Evolutionary conservation across 371 early-diverging fungal species (phyloP), one percentile per base, ranked within the genome.

Genomic region (Rhizopus microsporus): DNA sequence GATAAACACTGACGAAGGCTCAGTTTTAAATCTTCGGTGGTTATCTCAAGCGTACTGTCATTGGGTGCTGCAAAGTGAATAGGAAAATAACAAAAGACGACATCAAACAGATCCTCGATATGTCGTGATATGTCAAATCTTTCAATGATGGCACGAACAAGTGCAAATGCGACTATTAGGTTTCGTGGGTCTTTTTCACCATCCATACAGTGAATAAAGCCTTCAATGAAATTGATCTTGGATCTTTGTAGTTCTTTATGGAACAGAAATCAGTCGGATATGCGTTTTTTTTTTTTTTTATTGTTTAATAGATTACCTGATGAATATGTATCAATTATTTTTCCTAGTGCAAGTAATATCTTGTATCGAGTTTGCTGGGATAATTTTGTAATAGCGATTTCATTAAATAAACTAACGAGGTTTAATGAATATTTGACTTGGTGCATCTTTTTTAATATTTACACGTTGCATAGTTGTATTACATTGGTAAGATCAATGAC

Each of bases 171-270:
- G 37, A 93, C 61, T 69, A 95, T 72, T 46, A 99, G 73, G 68
- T 95, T 94, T 39, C 98, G 82, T 12, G 99, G 99, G 66, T 99
- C 99, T 77, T 97, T 99, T 69, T 99, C 99, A 23, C 97, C 97
- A 62, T 98, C 98, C 83, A 99, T 85, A 34, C 85, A 80, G 62
- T 90, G 85, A n/a, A 93, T 87, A 66, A 90, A 96, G 13, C 93
- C 95, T 50, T 80, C 71, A 8, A 95, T 86, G 74, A 95, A 92
- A 35, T 83, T 83, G 3, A 65, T 50, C 44, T 60, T 64, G 13
- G 72, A 59, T 37, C 59, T 37, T 43, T 68, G 63, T 3, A 64
- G 42, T 16, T 68, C 72, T 71, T 55, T 17, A 43, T 8, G 9
- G 35, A 35, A 39, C 13, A 40, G 5, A 23, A 2, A 38, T 13